Base-by-base conservation (phyloP, 176 grass and related monocot species). In the Juncus effusus region DNA sequence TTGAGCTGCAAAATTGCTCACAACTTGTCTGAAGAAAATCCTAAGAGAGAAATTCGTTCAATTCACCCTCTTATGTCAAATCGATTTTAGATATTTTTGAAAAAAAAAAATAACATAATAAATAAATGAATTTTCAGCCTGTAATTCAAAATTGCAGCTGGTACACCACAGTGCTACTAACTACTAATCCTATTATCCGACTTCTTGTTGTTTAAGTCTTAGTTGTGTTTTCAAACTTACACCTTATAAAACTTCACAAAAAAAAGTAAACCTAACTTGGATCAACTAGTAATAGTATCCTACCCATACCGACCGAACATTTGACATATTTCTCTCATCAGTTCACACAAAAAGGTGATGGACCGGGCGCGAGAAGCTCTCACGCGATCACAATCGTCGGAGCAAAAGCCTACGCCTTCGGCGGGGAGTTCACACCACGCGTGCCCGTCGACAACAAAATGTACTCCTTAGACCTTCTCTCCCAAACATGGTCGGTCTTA, bases 341-440 rank as follows among this genome's bases (percentile, higher is more conserved):
- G 91, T 65, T 96, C 16, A 66, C 72, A 58, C 84, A 96, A 77
- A 90, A 87, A 60, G 91, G 84, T 13, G 9, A 4, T 3, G 78
- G 75, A 15, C 87, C 87, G 19, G 87, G 91, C 38, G 87, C 87
- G 45, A 73, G 91, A 62, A 96, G 91, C 65, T 90, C 91, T 42
- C 91, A 96, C 72, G 81, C 84, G 55, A 83, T 96, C 70, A 78
- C 84, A 2, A 15, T 96, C 12, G 78, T 87, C 2, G 84, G 81
- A 6, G 64, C 56, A 38, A 90, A 79, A 59, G 87, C 84, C n/a
- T 96, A 90, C 39, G 67, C 84, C 7, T 96, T 90, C 12, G 91
- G 91, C 44, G 91, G 91, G 7, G 91, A 96, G 87, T 90, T 90
- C 84, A 87, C 78, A 13, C 87, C 87, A 7, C 91, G 87, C 40